phyloP scores from a whole-genome alignment of 768 basidiomycete genomes.

The Phanerochaete sordida region DNA sequence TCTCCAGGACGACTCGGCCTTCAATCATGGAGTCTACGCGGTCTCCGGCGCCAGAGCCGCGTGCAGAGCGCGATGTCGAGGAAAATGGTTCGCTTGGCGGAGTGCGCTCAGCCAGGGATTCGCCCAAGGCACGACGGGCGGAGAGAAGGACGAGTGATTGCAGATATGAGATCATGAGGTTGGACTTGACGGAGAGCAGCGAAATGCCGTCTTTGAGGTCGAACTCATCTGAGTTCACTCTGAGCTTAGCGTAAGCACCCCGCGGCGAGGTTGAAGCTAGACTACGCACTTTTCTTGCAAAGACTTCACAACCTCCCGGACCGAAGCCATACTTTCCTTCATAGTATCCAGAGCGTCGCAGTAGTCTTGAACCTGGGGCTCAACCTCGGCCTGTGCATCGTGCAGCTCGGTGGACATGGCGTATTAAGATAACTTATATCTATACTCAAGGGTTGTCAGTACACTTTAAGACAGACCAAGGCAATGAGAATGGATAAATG shows the following conservation, averaged over 20 bases:
- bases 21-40: conserved; percentile 78
- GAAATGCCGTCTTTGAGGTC: conserved; percentile 83
- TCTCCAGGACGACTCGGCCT: conserved; percentile 81
- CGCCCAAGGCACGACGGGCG: conserved; percentile 66
- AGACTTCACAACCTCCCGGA: conserved; percentile 51
- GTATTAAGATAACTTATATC: neutral
- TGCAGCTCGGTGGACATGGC: neutral
- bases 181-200: conserved; percentile 83
- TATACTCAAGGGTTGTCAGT: neutral
- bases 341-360: conserved; percentile 46
- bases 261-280: neutral
- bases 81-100: conserved; percentile 53
- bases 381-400: neutral
- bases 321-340: conserved; percentile 57
- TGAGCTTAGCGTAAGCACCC: conserved; percentile 12
- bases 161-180: conserved; percentile 79
- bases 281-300: conserved; percentile 54
- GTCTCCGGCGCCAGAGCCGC: conserved; percentile 67
- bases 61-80: conserved; percentile 41
- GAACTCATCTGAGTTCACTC: conserved; percentile 31
- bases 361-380: conserved; percentile 20
- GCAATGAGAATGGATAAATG: neutral
- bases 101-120: conserved; percentile 51
- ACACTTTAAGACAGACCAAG: neutral
- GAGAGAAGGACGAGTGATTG: conserved; percentile 76